These are phyloP conservation scores for Malbranchea zuffiana DNA, from an alignment of 2,329 filamentous ascomycete genomes.

Conservation along the genomic window DNA sequence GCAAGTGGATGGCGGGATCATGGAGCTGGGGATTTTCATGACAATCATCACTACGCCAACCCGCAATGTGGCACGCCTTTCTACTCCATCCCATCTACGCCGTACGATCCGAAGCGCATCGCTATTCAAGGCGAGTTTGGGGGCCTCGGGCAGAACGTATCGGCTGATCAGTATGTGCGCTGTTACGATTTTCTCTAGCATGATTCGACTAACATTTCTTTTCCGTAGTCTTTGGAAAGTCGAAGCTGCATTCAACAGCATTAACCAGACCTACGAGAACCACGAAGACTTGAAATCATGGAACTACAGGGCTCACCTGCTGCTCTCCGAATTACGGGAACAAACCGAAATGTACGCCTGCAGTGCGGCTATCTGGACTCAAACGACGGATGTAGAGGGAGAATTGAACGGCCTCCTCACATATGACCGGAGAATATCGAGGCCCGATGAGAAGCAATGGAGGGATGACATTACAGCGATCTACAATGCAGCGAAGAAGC, in stretches of 20 bases:
- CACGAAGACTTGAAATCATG: slow-evolving; percentile 47
- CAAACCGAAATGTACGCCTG: slow-evolving; percentile 49
- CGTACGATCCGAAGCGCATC: slow-evolving; percentile 50
- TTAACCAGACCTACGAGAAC: slow-evolving; percentile 59
- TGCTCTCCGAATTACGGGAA: slow-evolving; percentile 39
- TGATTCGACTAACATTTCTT: slow-evolving; percentile 1
- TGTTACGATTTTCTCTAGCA: background rate
- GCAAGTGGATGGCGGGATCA: slow-evolving; percentile 58
- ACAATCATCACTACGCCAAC: slow-evolving; percentile 62
- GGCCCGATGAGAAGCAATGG: slow-evolving; percentile 50
- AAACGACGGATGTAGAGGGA: slow-evolving; percentile 64
- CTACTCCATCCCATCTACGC: slow-evolving; percentile 47
- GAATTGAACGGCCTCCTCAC: slow-evolving; percentile 63
- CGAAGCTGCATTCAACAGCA: slow-evolving; percentile 45
- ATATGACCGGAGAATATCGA: slow-evolving; percentile 52
- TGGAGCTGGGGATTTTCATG: slow-evolving; percentile 55
- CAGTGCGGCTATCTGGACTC: slow-evolving; percentile 59
- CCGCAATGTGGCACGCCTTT: slow-evolving; percentile 61
- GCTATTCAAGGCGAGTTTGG: slow-evolving; percentile 63
- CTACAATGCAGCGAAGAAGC: slow-evolving; percentile 43
- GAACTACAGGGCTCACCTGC: slow-evolving; percentile 53
- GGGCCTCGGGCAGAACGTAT: slow-evolving; percentile 55
- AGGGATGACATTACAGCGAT: slow-evolving; percentile 48
- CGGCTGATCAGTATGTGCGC: slow-evolving; percentile 45
- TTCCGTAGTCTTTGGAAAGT: slow-evolving; percentile 54